Evolutionary conservation across 2,329 filamentous ascomycete species (phyloP).

Genomic region (Sporothrix protearum): DNA sequence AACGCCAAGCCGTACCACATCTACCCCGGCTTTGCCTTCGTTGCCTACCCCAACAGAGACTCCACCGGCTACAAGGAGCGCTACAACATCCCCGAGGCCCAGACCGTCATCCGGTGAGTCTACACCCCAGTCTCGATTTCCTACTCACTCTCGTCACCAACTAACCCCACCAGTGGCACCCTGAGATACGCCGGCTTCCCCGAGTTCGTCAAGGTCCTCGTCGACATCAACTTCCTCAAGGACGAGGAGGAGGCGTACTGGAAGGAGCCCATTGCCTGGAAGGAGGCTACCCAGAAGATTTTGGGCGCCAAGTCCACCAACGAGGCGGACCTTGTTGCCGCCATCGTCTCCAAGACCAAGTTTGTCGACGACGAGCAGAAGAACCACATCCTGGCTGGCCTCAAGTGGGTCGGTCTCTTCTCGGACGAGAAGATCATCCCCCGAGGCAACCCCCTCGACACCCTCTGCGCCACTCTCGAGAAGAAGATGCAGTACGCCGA

Average conservation of each 20-base stretch:
- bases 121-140: not conserved
- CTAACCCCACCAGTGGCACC: constrained; percentile 48
- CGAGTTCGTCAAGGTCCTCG: constrained; percentile 80
- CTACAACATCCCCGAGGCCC: constrained; percentile 86
- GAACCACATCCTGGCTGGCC: constrained; percentile 58
- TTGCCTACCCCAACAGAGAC: constrained; percentile 93
- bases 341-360: constrained; percentile 70
- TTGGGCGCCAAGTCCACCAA: constrained; percentile 63
- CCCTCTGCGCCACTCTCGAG: constrained; percentile 84
- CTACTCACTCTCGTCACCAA: not conserved
- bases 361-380: constrained; percentile 69
- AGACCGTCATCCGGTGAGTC: constrained; percentile 68
- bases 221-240: constrained; percentile 83
- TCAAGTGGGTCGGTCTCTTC: constrained; percentile 66
- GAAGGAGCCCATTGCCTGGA: constrained; percentile 70
- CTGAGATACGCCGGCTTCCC: constrained; percentile 88
- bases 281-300: constrained; percentile 76
- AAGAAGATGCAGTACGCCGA: constrained; percentile 85
- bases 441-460: constrained; percentile 77
- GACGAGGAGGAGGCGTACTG: constrained; percentile 65
- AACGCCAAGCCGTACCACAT: constrained; percentile 86
- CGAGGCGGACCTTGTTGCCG: constrained; percentile 66
- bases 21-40: constrained; percentile 83
- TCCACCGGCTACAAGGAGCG: constrained; percentile 82
- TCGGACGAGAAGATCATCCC: constrained; percentile 66